Evolutionary conservation across 2,329 filamentous ascomycete genomes (phyloP).

Genomic region (Orbilia javanica): DNA sequence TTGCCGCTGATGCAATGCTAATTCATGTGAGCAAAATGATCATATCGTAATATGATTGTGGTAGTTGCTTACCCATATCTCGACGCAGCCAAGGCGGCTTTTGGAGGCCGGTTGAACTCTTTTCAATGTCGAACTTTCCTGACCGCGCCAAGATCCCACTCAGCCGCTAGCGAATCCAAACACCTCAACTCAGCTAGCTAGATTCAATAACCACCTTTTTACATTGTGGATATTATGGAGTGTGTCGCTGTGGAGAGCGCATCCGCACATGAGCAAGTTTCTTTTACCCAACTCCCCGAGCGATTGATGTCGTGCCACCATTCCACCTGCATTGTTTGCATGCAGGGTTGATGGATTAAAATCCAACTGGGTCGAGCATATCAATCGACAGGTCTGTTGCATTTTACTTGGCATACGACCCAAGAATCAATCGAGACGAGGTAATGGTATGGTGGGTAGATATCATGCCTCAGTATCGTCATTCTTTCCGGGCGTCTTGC

Average conservation of each 20-base stretch:
- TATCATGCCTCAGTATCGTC: not conserved
- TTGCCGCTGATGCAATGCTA: slow-evolving; percentile 4
- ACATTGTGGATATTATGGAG: not conserved
- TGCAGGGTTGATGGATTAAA: not conserved
- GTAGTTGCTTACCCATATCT: slow-evolving; percentile 12
- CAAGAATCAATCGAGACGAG: slow-evolving; percentile 15
- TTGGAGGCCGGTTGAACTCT: slow-evolving; percentile 29
- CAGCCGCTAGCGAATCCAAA: slow-evolving; percentile 32
- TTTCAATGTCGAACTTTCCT: slow-evolving; percentile 25
- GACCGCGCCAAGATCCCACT: slow-evolving; percentile 35
- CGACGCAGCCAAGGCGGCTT: slow-evolving; percentile 50
- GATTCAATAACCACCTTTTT: too few relatives aligned
- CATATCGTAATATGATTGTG: slow-evolving; percentile 11
- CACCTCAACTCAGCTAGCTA: slow-evolving; percentile 19
- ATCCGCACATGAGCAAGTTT: slow-evolving; percentile 2
- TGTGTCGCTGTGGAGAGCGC: not conserved
- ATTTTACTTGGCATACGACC: slow-evolving; percentile 22
- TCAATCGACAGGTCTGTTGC: not conserved
- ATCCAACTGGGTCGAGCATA: not conserved
- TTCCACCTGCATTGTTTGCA: slow-evolving; percentile 10
- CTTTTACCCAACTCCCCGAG: slow-evolving; percentile 19
- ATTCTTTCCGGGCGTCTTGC: not conserved
- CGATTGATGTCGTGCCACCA: slow-evolving; percentile 30
- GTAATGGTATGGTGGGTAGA: not conserved
- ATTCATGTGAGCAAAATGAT: slow-evolving; percentile 18